Evolutionary conservation across 2,329 filamentous ascomycete genomes (phyloP).

Genomic region (Stagonosporopsis rhizophila): DNA sequence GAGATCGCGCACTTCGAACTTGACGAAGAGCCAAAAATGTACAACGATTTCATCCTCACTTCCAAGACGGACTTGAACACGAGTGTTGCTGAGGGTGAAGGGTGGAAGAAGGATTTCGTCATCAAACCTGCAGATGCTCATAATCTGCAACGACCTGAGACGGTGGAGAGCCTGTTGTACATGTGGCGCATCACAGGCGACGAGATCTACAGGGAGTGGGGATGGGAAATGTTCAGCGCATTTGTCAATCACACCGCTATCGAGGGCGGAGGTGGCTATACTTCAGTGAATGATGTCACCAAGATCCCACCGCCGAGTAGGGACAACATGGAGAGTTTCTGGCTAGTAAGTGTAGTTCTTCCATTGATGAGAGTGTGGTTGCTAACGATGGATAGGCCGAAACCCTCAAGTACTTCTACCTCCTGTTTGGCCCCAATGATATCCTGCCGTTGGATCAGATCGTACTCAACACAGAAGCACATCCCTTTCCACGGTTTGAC

Average conservation of each 20-base stretch:
- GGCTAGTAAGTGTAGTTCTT: constrained; percentile 71
- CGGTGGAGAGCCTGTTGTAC: constrained; percentile 94
- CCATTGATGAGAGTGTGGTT: neutral
- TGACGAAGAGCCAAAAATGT: constrained; percentile 69
- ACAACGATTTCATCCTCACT: constrained; percentile 54
- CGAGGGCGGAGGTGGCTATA: constrained; percentile 79
- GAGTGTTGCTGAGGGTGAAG: constrained; percentile 53
- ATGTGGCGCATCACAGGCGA: constrained; percentile 99
- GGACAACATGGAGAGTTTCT: constrained; percentile 99
- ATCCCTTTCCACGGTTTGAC: constrained; percentile 87
- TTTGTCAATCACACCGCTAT: constrained; percentile 88
- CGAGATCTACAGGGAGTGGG: constrained; percentile 88
- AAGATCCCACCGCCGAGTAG: constrained; percentile 70
- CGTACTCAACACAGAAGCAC: constrained; percentile 96
- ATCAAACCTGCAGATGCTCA: constrained; percentile 85
- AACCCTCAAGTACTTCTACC: constrained; percentile 96
- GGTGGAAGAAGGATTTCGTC: constrained; percentile 79
- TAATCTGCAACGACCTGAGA: constrained; percentile 95
- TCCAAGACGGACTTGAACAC: constrained; percentile 51
- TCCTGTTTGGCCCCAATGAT: constrained; percentile 86
- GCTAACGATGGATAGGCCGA: constrained; percentile 68
- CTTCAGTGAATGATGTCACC: constrained; percentile 78
- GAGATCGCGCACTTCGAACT: constrained; percentile 94
- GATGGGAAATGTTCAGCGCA: constrained; percentile 96
- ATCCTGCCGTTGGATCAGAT: constrained; percentile 84